These are phyloP conservation scores for Yarrowia alimentaria DNA, from an alignment of 805 yeast species.

Conservation along the genomic window DNA sequence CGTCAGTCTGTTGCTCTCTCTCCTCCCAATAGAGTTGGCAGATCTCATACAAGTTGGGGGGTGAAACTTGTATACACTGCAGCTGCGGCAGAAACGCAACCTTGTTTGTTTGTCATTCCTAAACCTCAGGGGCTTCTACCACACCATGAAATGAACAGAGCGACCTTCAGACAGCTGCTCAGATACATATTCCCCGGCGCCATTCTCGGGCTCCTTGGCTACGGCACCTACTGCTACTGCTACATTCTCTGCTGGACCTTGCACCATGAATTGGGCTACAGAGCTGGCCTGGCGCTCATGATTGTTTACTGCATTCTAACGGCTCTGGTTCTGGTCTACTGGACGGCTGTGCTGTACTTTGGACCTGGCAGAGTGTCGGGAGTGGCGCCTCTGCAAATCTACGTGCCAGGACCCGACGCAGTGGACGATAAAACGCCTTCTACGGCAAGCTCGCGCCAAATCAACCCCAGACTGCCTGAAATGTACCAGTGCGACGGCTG, in stretches of 20 bases:
- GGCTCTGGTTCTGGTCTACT: slow-evolving; percentile 40
- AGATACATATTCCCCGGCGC: slow-evolving; percentile 21
- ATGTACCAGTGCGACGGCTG: slow-evolving; percentile 64
- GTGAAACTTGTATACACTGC: too few relatives aligned
- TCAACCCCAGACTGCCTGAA: slow-evolving; percentile 46
- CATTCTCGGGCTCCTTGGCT: slow-evolving; percentile 41
- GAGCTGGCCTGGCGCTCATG: slow-evolving; percentile 45
- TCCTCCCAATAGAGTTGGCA: too few relatives aligned
- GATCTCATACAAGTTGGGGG: too few relatives aligned
- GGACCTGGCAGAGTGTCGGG: slow-evolving; percentile 61
- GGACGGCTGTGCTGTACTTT: slow-evolving; percentile 47
- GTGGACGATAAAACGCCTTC: slow-evolving; percentile 9
- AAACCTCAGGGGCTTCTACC: too few relatives aligned
- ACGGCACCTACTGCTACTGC: slow-evolving; percentile 46
- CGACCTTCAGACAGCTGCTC: slow-evolving; percentile 10
- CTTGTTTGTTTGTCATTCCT: too few relatives aligned
- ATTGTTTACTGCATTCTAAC: slow-evolving; percentile 37
- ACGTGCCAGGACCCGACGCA: slow-evolving; percentile 4
- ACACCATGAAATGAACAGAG: slow-evolving; percentile 24
- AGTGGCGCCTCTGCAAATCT: background rate
- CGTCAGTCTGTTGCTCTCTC: too few relatives aligned
- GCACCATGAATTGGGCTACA: slow-evolving; percentile 38
- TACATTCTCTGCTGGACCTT: slow-evolving; percentile 47
- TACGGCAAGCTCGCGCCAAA: slow-evolving; percentile 31
- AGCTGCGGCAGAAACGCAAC: too few relatives aligned